Evolutionary conservation across 331 rosid genomes (phyloP), one percentile per base, ranked within the genome.

Genomic region (Malus hybrid): DNA sequence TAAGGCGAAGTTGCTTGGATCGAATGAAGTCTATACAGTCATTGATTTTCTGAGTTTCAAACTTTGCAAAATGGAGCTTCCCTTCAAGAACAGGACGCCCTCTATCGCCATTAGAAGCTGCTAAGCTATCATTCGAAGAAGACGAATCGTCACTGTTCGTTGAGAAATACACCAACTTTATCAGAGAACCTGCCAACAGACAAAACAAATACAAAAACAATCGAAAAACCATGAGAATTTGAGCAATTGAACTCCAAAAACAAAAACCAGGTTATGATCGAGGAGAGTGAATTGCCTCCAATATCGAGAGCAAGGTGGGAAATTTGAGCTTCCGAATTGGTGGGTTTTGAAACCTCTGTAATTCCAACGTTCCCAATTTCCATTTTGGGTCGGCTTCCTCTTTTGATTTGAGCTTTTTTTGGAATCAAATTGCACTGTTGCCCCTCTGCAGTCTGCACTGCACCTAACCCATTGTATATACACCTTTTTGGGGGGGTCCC

Each of bases 241-340:
- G 33, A 42, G 8, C 8, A 55, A n/a, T 58, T 26, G 29, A 1
- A 58, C 6, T 22, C 29, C 4, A 18, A 10, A 52, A 73, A 63
- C 6, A 42, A 67, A 42, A 39, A 1, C 16, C 3, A 74, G 36
- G 18, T 15, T 0, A 10, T 58, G 64, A 22, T 10, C 3, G 6
- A 20, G 28, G 30, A 20, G n/a, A 58, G 39, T 15, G 70, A 44
- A 70, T 77, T 76, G 87, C 97, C 98, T 77, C 98, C 97, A 82
- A 94, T 91, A 83, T 94, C 98, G 82, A 94, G 53, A 85, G 99
- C 95, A 70, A 91, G 85, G 76, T 94, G 96, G 84, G 91, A 87
- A 26, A 86, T 84, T 60, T 58, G 80, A 72, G 44, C 78, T 39
- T 74, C 61, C 15, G 87, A 78, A 77, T 74, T 48, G 53, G 26